Conservation (phyloP, 2,329 filamentous ascomycete species). For the Aureobasidium uvarum region DNA sequence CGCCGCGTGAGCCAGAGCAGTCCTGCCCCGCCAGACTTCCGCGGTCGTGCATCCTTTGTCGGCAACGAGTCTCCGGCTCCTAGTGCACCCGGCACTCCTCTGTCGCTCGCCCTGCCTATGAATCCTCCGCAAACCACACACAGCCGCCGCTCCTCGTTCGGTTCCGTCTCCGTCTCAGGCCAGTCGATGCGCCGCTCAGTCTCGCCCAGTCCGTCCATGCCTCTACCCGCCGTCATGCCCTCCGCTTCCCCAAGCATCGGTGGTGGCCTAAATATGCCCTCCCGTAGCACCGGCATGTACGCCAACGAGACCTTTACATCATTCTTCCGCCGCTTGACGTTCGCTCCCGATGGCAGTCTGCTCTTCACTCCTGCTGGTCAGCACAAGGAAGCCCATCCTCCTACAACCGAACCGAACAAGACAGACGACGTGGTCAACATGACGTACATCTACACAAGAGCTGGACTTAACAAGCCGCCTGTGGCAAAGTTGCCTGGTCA, state of each 20-base stretch:
- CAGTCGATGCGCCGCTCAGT: conserved; percentile 74
- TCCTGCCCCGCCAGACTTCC: conserved; percentile 82
- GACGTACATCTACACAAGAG: conserved; percentile 95
- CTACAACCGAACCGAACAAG: conserved; percentile 66
- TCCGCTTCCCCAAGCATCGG: conserved; percentile 84
- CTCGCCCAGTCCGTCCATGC: conserved; percentile 90
- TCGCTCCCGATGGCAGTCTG: conserved; percentile 91
- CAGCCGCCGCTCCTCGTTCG: conserved; percentile 91
- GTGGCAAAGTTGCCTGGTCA: conserved; percentile 93
- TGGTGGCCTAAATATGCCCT: conserved; percentile 51
- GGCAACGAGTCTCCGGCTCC: conserved; percentile 76
- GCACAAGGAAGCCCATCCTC: conserved; percentile 75
- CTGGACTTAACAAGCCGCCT: conserved; percentile 93
- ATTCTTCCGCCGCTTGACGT: conserved; percentile 90
- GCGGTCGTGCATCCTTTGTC: conserved; percentile 63
- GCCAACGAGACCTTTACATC: conserved; percentile 96
- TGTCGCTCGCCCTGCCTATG: conserved; percentile 87
- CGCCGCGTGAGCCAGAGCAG: conserved; percentile 88
- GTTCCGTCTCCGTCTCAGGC: conserved; percentile 54
- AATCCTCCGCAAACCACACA: conserved; percentile 91
- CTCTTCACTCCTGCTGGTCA: conserved; percentile 93
- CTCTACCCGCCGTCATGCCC: conserved; percentile 91
- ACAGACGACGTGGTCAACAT: conserved; percentile 91
- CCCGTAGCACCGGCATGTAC: conserved; percentile 83
- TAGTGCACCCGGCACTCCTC: conserved; percentile 91